Percentiles rank a stretch among this genome's conserved stretches.
Evolutionary conservation across 2,329 filamentous ascomycete species (phyloP).

Genomic region (Aspergillus ustus): DNA sequence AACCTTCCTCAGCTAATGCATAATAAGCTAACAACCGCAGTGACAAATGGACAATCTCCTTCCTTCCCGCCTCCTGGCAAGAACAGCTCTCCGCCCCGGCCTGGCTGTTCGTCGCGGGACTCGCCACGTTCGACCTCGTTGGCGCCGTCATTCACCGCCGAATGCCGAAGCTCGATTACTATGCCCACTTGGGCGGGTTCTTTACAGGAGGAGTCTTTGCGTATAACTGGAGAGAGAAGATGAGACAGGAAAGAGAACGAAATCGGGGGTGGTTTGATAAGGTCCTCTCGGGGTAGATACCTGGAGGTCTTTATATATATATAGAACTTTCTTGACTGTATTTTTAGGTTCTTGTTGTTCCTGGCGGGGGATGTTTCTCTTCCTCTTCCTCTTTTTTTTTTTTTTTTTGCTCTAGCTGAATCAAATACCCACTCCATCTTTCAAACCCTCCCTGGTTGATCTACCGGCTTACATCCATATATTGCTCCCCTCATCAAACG

Average conservation of each 20-base stretch:
- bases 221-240: slow-evolving; percentile 19
- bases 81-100: slow-evolving; percentile 49
- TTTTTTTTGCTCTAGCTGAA: background rate
- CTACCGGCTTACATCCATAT: no score
- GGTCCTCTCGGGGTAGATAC: slow-evolving; percentile 4
- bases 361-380: no score
- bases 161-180: slow-evolving; percentile 43
- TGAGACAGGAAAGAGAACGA: slow-evolving; percentile 17
- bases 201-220: slow-evolving; percentile 37
- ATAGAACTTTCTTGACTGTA: background rate
- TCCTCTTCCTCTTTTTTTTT: background rate
- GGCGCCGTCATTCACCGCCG: slow-evolving; percentile 36
- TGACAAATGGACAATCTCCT: slow-evolving; percentile 47
- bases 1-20: background rate
- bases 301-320: background rate
- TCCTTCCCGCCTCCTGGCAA: slow-evolving; percentile 45
- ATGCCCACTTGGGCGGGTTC: slow-evolving; percentile 50
- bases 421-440: background rate
- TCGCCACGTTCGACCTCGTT: slow-evolving; percentile 45
- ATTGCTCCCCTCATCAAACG: no score
- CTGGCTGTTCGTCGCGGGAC: slow-evolving; percentile 40
- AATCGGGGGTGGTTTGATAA: slow-evolving; percentile 24
- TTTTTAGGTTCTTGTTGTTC: background rate
- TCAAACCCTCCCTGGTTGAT: background rate
- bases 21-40: slow-evolving; percentile 28